Percentiles rank a stretch among this genome's conserved stretches.
Evolutionary conservation across 805 yeast genomes (phyloP).

Genomic region (Debaryomyces prosopidis): DNA sequence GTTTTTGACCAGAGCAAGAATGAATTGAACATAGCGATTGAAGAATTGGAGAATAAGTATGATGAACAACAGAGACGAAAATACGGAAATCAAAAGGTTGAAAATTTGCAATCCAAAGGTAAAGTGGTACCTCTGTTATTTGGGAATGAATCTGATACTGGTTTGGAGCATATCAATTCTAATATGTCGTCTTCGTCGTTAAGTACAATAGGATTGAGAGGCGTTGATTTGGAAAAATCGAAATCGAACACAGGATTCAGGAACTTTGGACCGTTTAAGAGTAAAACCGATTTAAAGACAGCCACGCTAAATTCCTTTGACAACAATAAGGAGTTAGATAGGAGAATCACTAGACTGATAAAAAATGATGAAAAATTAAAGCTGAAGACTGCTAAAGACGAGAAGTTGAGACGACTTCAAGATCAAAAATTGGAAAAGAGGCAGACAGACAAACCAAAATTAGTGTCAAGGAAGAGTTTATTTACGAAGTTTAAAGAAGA

Average conservation of each 20-base stretch:
- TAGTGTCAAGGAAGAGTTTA: background rate
- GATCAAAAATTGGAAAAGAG: background rate
- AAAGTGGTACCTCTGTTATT: background rate
- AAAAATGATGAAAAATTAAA: conserved; percentile 30
- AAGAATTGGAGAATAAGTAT: conserved; percentile 16
- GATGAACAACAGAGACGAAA: conserved; percentile 13
- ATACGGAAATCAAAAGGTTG: background rate
- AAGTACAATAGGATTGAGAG: conserved; percentile 3
- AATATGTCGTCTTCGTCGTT: conserved; percentile 12
- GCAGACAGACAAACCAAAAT: conserved; percentile 1
- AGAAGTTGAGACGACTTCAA: conserved; percentile 4
- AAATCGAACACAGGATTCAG: conserved; percentile 21
- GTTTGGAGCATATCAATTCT: conserved; percentile 5
- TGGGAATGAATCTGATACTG: background rate
- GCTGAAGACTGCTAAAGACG: conserved; percentile 11
- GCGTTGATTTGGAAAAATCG: conserved; percentile 11
- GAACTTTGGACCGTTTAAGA: conserved; percentile 31
- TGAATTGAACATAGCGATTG: conserved; percentile 26
- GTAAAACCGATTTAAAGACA: background rate
- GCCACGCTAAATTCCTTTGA: background rate
- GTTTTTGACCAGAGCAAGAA: conserved; percentile 31
- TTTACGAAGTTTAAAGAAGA: background rate
- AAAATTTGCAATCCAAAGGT: background rate
- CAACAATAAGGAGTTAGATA: conserved; percentile 30
- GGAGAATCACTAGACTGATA: conserved; percentile 30